phyloP scores from a whole-genome alignment of 768 basidiomycete genomes.

The Stropharia rugosoannulata region DNA sequence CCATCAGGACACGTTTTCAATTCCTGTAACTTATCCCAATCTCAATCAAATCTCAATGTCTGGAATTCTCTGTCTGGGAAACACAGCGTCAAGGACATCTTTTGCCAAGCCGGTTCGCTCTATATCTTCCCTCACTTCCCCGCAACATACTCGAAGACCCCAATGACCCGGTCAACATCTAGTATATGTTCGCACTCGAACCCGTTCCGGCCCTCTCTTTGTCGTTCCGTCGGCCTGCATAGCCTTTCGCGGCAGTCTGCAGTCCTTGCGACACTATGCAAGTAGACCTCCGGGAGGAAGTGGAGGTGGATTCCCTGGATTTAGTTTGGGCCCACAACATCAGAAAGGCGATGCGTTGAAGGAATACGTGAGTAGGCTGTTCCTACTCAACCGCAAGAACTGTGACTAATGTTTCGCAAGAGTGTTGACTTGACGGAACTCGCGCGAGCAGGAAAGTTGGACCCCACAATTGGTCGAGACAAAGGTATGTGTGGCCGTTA shows the following conservation, averaged over 20 bases:
- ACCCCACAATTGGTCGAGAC: slow-evolving; percentile 88
- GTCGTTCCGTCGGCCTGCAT: slow-evolving; percentile 24
- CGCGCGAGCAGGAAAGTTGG: slow-evolving; percentile 81
- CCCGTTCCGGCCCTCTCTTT: slow-evolving; percentile 21
- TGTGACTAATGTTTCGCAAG: slow-evolving; percentile 30
- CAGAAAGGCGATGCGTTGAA: slow-evolving; percentile 86
- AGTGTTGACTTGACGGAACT: slow-evolving; percentile 84
- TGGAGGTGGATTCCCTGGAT: slow-evolving; percentile 57
- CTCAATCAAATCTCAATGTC: too few species aligned
- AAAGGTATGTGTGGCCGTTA: slow-evolving; percentile 55
- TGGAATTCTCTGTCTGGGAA: not conserved
- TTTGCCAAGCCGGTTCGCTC: not conserved
- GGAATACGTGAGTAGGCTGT: slow-evolving; percentile 51
- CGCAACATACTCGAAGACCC: not conserved
- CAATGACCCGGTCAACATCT: not conserved
- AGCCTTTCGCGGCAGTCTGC: slow-evolving; percentile 8
- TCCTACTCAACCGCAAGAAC: slow-evolving; percentile 1
- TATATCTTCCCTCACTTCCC: slow-evolving; percentile 4
- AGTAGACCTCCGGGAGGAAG: slow-evolving; percentile 38
- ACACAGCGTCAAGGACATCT: not conserved
- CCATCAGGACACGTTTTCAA: not conserved
- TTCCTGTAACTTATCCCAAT: not conserved
- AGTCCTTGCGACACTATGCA: slow-evolving; percentile 17
- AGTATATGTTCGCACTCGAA: slow-evolving; percentile 23
- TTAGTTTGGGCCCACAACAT: slow-evolving; percentile 57